Conservation (phyloP, 176 grass and related monocot species). For the Phoenix roebelenii region DNA sequence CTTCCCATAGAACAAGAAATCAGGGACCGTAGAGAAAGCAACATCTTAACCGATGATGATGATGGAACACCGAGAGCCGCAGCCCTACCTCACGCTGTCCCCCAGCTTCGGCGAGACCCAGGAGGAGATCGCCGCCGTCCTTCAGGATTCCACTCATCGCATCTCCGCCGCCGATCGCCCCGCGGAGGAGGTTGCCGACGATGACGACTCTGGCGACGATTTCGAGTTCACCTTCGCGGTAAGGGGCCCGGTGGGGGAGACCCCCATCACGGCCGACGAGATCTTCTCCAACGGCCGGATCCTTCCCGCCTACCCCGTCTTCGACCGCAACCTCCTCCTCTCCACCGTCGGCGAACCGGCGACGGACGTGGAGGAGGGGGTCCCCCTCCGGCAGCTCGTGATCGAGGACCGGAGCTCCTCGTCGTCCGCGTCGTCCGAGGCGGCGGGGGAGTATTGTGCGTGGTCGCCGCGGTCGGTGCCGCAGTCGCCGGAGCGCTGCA, state of each 20-base stretch:
- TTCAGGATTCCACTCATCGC: no score
- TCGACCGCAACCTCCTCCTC: background rate
- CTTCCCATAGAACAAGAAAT: no score
- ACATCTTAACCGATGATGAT: no score
- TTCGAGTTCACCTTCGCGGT: constrained; percentile 9
- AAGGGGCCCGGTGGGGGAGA: background rate
- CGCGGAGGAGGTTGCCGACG: background rate
- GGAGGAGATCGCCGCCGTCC: no score
- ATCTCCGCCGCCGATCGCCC: background rate
- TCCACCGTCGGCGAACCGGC: background rate
- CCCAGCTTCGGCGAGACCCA: no score
- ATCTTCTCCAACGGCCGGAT: constrained; percentile 6
- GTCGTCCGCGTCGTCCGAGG: no score
- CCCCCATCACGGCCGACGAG: background rate
- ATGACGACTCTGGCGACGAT: background rate
- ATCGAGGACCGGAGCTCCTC: background rate
- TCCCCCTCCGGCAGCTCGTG: background rate
- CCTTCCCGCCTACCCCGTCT: background rate
- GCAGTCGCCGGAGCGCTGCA: background rate
- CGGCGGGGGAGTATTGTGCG: no score
- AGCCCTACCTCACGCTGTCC: no score
- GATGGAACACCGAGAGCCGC: no score
- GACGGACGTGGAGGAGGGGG: background rate
- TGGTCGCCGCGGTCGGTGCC: no score
- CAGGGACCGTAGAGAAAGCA: no score